Percentiles rank a stretch among this genome's conserved stretches.
phyloP scores from a whole-genome alignment of 208 protist species.

The Angomonas deanei region DNA sequence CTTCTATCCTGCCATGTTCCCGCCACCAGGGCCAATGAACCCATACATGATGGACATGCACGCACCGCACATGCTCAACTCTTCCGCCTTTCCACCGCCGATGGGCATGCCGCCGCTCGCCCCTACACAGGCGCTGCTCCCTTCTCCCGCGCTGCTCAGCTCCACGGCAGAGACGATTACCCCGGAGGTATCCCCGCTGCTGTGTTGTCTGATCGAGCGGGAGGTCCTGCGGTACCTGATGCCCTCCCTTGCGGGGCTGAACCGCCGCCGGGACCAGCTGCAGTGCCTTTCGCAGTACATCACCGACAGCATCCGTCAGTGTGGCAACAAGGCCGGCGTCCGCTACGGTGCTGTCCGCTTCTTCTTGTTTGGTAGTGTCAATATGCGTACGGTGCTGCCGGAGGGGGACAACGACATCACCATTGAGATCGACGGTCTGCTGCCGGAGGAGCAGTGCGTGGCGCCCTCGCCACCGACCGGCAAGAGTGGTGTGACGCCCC shows the following conservation, averaged over 20 bases:
- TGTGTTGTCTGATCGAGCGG: conserved; percentile 54
- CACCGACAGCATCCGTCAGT: conserved; percentile 49
- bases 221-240: conserved; percentile 59
- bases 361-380: conserved; percentile 83
- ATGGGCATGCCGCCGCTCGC: neutral
- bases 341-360: conserved; percentile 59
- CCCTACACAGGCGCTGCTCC: neutral
- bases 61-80: too few species aligned
- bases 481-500: conserved; percentile 11
- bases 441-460: conserved; percentile 12
- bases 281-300: conserved; percentile 47
- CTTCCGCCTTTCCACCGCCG: too few species aligned
- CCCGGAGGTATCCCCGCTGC: conserved; percentile 42
- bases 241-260: conserved; percentile 38
- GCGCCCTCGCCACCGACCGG: conserved; percentile 5
- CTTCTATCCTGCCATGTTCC: neutral
- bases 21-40: neutral
- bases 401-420: conserved; percentile 88
- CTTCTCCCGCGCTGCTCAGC: neutral
- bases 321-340: conserved; percentile 17
- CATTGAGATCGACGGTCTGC: conserved; percentile 68
- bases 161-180: conserved; percentile 29
- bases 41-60: too few species aligned
- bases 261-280: conserved; percentile 52
- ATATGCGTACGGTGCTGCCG: conserved; percentile 83